Evolutionary conservation across 108 stramenopile genomes (phyloP), one percentile per base, ranked within the genome.

Genomic region (Cyclotella cryptica): DNA sequence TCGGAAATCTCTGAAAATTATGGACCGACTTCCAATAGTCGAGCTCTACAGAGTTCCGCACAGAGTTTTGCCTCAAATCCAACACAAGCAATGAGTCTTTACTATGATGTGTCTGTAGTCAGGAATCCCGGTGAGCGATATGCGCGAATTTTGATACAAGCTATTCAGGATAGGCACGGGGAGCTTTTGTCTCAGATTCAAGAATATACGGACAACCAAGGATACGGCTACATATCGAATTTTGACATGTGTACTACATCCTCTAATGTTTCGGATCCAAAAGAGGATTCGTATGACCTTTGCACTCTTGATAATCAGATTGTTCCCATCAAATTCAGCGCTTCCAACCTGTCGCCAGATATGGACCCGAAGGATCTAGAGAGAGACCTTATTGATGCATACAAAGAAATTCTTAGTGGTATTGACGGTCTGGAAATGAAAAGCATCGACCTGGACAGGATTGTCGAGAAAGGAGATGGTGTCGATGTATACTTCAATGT

Each of bases 211-310:
- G 30, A 28, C 11, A 43, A 8, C 41, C 22, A 9, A 45, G 22
- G 15, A 4, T 11, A 22, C 11, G 12, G 3, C 55, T 2, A 58
- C 26, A 12, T 45, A 18, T 24, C 44, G 0, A 24, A 44, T 22
- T 65, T 65, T 45, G 64, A 65, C 43, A 26, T 65, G 22, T 65
- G 64, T 45, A 45, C 64, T 14, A 65, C 64, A 10, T 44, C 64
- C 12, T 26, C 44, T 22, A 7, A 5, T 22, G 22, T 1, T 21
- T 24, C 14, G 13, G 14, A 35, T 24, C 30, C 28, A 10, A 22
- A 65, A 0, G 24, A 65, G 11, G 22, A 27, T 18, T 27, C 28
- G 18, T 65, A 45, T 65, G 43, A 65, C 11, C 11, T 65, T 19
- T 65, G 64, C 24, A 44, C 64, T 19, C 64, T 65, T 22, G 44